phyloP scores from a whole-genome alignment of 176 grass and related monocot species.

The Cenchrus americanus region DNA sequence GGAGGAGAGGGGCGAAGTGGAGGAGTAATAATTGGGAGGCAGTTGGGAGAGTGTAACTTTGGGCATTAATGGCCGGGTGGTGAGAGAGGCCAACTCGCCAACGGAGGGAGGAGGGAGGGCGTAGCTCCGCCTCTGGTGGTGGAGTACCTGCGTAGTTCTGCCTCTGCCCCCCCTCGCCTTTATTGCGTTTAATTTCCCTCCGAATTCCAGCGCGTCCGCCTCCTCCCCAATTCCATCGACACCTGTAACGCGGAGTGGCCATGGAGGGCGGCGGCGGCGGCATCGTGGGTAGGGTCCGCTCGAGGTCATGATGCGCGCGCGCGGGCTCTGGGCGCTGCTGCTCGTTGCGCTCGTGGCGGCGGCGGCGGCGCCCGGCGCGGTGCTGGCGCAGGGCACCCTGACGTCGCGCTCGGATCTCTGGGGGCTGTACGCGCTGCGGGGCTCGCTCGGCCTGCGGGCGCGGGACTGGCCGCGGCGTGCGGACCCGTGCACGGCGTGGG shows the following conservation, averaged over 20 bases:
- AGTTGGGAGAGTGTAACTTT: slow-evolving; percentile 57
- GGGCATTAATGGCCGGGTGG: slow-evolving; percentile 62
- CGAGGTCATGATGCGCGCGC: slow-evolving; percentile 33
- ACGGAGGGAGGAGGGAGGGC: background rate
- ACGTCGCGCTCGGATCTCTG: slow-evolving; percentile 63
- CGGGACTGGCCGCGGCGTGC: slow-evolving; percentile 75
- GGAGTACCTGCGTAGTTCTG: slow-evolving; percentile 40
- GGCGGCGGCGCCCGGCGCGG: slow-evolving; percentile 36
- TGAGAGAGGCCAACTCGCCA: slow-evolving; percentile 1
- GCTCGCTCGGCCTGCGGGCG: slow-evolving; percentile 78
- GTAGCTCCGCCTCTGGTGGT: background rate
- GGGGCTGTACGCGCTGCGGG: slow-evolving; percentile 70
- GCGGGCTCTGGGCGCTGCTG: slow-evolving; percentile 44
- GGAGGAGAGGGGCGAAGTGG: slow-evolving; percentile 6
- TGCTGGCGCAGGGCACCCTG: slow-evolving; percentile 41
- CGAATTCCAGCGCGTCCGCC: slow-evolving; percentile 49
- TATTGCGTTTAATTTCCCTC: slow-evolving; percentile 60
- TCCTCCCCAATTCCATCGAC: slow-evolving; percentile 35
- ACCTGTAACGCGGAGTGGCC: slow-evolving; percentile 27
- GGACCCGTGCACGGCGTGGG: slow-evolving; percentile 79
- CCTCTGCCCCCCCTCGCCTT: slow-evolving; percentile 29
- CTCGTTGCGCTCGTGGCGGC: slow-evolving; percentile 28
- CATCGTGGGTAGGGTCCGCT: background rate
- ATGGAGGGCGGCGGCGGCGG: background rate
- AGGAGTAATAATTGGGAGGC: slow-evolving; percentile 54